These are phyloP conservation scores for Lentinula edodes DNA, from an alignment of 768 basidiomycete genomes.

Conservation along the genomic window DNA sequence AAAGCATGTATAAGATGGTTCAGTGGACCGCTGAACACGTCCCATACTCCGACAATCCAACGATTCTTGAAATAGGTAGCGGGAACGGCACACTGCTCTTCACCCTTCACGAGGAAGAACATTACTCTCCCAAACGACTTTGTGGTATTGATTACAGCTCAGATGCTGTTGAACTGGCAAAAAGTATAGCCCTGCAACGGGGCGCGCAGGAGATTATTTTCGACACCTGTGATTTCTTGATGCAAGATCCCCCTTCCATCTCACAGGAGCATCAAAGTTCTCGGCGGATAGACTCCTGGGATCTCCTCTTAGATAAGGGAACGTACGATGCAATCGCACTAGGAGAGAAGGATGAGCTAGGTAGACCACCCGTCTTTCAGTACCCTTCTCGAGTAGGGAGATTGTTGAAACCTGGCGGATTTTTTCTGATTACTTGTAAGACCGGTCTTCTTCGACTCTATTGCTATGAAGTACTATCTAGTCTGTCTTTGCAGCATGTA, in stretches of 20 bases:
- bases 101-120: slow-evolving; percentile 54
- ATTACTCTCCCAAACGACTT: slow-evolving; percentile 48
- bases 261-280: slow-evolving; percentile 13
- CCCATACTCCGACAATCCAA: slow-evolving; percentile 40
- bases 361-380: slow-evolving; percentile 42
- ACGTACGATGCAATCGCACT: slow-evolving; percentile 84
- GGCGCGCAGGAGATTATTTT: slow-evolving; percentile 45
- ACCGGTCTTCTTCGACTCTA: background rate
- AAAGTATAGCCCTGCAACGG: slow-evolving; percentile 44
- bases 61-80: slow-evolving; percentile 70
- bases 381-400: slow-evolving; percentile 56
- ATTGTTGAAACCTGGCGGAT: slow-evolving; percentile 60
- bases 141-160: slow-evolving; percentile 75
- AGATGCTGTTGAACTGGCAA: slow-evolving; percentile 62
- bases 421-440: slow-evolving; percentile 76
- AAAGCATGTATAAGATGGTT: slow-evolving; percentile 75
- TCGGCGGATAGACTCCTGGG: slow-evolving; percentile 43
- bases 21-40: slow-evolving; percentile 59
- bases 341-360: slow-evolving; percentile 50
- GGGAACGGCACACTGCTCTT: slow-evolving; percentile 79
- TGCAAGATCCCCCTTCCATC: slow-evolving; percentile 38
- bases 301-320: slow-evolving; percentile 81
- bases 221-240: slow-evolving; percentile 59
- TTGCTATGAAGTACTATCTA: slow-evolving; percentile 16
- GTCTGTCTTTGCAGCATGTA: slow-evolving; percentile 51